These are phyloP conservation scores for Juglanconis sp. DNA, from an alignment of 2,329 filamentous ascomycete genomes.

Conservation along the genomic window DNA sequence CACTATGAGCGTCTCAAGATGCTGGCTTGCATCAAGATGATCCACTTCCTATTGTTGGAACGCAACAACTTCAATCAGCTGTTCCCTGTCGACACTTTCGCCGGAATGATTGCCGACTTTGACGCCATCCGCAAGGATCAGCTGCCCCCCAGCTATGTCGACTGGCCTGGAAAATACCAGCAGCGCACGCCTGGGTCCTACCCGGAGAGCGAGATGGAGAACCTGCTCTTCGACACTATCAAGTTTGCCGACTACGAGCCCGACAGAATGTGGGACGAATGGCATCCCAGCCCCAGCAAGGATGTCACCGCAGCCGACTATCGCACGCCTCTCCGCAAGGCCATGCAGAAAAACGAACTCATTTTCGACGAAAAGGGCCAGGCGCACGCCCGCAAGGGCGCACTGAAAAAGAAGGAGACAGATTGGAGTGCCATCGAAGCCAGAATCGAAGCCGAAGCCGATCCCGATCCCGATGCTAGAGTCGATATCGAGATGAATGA, in stretches of 20 bases:
- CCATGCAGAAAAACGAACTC: slow-evolving; percentile 12
- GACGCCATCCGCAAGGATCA: slow-evolving; percentile 31
- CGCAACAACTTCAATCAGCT: slow-evolving; percentile 20
- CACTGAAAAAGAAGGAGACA: slow-evolving; percentile 2
- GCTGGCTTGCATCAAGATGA: slow-evolving; percentile 5
- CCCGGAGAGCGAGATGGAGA: slow-evolving; percentile 19
- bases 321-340: slow-evolving; percentile 9
- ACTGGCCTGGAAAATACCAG: slow-evolving; percentile 19
- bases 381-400: background rate
- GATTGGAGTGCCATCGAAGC: background rate
- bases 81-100: slow-evolving; percentile 20
- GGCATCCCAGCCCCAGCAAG: slow-evolving; percentile 16
- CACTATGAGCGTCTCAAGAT: background rate
- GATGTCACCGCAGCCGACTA: slow-evolving; percentile 6
- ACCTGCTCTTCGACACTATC: slow-evolving; percentile 22
- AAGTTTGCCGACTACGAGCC: slow-evolving; percentile 19
- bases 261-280: slow-evolving; percentile 15
- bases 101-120: slow-evolving; percentile 27
- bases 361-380: slow-evolving; percentile 4
- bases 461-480: background rate
- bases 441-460: background rate
- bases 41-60: slow-evolving; percentile 22
- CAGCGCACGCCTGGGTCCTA: slow-evolving; percentile 24
- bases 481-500: background rate
- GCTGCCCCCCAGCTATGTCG: slow-evolving; percentile 29